Percentiles rank a stretch among this genome's conserved stretches.
Evolutionary conservation across 352 stramenopile genomes (phyloP).

Genomic region (Phytopythium boreale): DNA sequence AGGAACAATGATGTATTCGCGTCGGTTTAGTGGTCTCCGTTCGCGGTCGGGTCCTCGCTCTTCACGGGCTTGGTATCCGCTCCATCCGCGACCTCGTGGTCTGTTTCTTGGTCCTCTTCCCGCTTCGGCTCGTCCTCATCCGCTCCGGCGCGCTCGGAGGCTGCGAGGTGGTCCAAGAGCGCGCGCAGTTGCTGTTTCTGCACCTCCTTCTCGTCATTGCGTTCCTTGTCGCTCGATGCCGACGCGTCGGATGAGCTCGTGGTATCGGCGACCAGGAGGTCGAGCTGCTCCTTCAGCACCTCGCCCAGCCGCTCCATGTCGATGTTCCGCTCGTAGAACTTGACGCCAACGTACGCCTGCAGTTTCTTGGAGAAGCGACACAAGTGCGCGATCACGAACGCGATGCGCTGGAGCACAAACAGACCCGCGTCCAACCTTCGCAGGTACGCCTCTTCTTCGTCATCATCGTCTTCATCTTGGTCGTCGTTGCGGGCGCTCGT

Average conservation of each 20-base stretch:
- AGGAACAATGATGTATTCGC: not conserved
- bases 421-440: constrained; percentile 68
- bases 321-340: constrained; percentile 72
- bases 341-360: constrained; percentile 66
- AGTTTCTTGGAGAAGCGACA: constrained; percentile 61
- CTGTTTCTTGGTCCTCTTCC: not conserved
- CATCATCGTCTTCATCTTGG: constrained; percentile 26
- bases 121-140: not conserved
- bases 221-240: constrained; percentile 15
- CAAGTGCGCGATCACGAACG: constrained; percentile 62
- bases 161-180: constrained; percentile 35
- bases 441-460: constrained; percentile 57
- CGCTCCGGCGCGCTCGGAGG: constrained; percentile 3
- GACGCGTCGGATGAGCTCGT: constrained; percentile 7
- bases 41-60: not conserved
- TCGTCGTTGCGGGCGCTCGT: constrained; percentile 20
- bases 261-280: constrained; percentile 39
- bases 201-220: constrained; percentile 22
- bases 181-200: constrained; percentile 35
- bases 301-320: constrained; percentile 36
- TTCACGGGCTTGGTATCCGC: not conserved
- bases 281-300: constrained; percentile 59
- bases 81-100: not conserved
- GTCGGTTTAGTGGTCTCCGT: not conserved
- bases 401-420: constrained; percentile 71